These are phyloP conservation scores for Cairneyella variabilis DNA, from an alignment of 495 filamentous ascomycete genomes.

Conservation along the genomic window DNA sequence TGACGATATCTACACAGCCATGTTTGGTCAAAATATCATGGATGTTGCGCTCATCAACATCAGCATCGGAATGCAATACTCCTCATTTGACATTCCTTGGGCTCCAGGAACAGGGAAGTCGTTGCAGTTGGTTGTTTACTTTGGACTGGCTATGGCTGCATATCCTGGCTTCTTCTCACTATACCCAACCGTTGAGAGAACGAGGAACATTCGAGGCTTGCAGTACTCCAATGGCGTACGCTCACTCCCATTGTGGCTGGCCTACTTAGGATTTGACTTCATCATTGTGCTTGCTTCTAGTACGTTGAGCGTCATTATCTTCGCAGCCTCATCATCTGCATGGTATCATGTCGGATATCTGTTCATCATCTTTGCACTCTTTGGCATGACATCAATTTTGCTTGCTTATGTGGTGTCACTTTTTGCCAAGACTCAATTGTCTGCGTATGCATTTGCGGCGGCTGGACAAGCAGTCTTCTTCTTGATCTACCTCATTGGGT, in stretches of 20 bases:
- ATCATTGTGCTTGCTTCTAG: constrained; percentile 57
- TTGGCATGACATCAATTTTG: constrained; percentile 67
- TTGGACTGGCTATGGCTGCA: constrained; percentile 67
- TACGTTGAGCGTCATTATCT: constrained; percentile 57
- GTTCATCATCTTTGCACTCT: constrained; percentile 70
- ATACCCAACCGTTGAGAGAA: constrained; percentile 77
- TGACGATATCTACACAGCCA: constrained; percentile 45
- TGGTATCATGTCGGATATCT: constrained; percentile 76
- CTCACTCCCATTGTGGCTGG: constrained; percentile 68
- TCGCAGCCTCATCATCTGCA: constrained; percentile 53
- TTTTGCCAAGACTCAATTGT: constrained; percentile 62
- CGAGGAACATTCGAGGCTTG: constrained; percentile 71
- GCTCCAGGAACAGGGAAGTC: constrained; percentile 59
- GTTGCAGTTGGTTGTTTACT: constrained; percentile 76
- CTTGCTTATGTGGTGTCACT: constrained; percentile 72
- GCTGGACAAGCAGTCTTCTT: constrained; percentile 70
- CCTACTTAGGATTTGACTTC: constrained; percentile 78
- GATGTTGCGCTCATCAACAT: constrained; percentile 61
- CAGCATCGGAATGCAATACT: constrained; percentile 62
- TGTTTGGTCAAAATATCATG: constrained; percentile 70
- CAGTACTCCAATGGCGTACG: constrained; percentile 85
- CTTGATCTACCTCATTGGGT: constrained; percentile 72
- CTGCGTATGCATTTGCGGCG: constrained; percentile 71
- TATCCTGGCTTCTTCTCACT: constrained; percentile 84
- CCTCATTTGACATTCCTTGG: constrained; percentile 68